A percentile compares a stretch with the other conserved stretches of the same genome.
Conservation (phyloP, 2,329 filamentous ascomycete species). For the Penicillium sumatraense region DNA sequence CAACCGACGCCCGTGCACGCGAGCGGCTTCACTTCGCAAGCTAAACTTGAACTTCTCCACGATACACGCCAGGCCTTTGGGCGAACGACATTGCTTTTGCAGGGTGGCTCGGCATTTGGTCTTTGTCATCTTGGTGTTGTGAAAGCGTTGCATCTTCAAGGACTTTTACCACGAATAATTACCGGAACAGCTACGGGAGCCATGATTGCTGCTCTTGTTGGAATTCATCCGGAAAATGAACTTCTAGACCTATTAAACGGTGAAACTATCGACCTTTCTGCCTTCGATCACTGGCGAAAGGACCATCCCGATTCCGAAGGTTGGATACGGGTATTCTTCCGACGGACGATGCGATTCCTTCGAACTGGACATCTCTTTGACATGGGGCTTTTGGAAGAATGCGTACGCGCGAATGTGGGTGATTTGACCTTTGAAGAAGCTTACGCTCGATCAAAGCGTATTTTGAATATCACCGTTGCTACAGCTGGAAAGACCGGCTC, state of each 20-base stretch:
- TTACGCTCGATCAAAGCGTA: slow-evolving; percentile 79
- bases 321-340: slow-evolving; percentile 63
- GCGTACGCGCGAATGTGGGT: slow-evolving; percentile 81
- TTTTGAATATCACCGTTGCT: slow-evolving; percentile 90
- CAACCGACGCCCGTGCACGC: slow-evolving; percentile 60
- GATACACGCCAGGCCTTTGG: slow-evolving; percentile 89
- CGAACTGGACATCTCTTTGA: slow-evolving; percentile 84
- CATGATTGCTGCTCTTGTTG: slow-evolving; percentile 84
- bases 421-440: slow-evolving; percentile 94
- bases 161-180: slow-evolving; percentile 84
- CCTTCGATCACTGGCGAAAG: slow-evolving; percentile 63
- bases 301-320: slow-evolving; percentile 32
- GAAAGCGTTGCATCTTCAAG: slow-evolving; percentile 80
- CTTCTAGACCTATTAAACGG: slow-evolving; percentile 76
- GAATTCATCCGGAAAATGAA: slow-evolving; percentile 85
- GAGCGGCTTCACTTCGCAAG: slow-evolving; percentile 68
- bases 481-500: slow-evolving; percentile 74
- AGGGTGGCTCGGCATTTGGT: slow-evolving; percentile 90
- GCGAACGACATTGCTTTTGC: slow-evolving; percentile 80
- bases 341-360: slow-evolving; percentile 71
- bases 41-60: slow-evolving; percentile 83
- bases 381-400: slow-evolving; percentile 78
- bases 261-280: slow-evolving; percentile 79
- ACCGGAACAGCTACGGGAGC: slow-evolving; percentile 90
- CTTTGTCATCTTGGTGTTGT: slow-evolving; percentile 89